Evolutionary conservation across 2,329 filamentous ascomycete genomes (phyloP), one percentile per base, ranked within the genome.

Genomic region (Sporothrix brasiliensis): DNA sequence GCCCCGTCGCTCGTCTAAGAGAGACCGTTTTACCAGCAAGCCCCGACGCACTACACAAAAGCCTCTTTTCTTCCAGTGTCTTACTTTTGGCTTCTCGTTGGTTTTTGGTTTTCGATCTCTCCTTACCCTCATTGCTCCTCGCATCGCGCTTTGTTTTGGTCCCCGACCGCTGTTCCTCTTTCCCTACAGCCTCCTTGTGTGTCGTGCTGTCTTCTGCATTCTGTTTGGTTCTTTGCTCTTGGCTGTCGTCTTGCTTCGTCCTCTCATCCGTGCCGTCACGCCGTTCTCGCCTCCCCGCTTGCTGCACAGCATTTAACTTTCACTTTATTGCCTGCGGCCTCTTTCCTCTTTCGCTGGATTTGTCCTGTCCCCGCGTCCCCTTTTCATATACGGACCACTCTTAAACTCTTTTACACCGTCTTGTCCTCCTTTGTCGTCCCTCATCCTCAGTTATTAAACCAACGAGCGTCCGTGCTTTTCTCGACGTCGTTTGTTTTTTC

Each of bases 11-110:
- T 63, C 58, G 39, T 63, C 39, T 63, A 63, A 21, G 21, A 63
- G 58, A 63, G 58, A 63, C 58, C 58, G 58, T 66, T 66, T 49
- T 34, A 66, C 61, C 39, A 52, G 27, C 24, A 66, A 34, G 44
- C 44, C 60, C 61, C 44, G 47, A 50, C 27, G 24, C 50, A 16
- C 30, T 24, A 24, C 30, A 24, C 16, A 39, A 68, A 68, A 56
- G 52, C 34, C 39, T 47, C 66, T 49, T 56, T 56, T 58, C 58
- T 47, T 50, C 16, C 61, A 65, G 61, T 50, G 61, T 65, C 61
- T 65, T 34, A 65, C 44, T 34, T 65, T 53, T 65, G n/a, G 39
- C 14, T 13, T 49, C 14, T 53, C 30, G 27, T 39, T 63, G 6
- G 9, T 24, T 67, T 30, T 39, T 63, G 6, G 9, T 24, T 67